Evolutionary conservation across 2,329 filamentous ascomycete genomes (phyloP).

Genomic region (Septoria petroselini): DNA sequence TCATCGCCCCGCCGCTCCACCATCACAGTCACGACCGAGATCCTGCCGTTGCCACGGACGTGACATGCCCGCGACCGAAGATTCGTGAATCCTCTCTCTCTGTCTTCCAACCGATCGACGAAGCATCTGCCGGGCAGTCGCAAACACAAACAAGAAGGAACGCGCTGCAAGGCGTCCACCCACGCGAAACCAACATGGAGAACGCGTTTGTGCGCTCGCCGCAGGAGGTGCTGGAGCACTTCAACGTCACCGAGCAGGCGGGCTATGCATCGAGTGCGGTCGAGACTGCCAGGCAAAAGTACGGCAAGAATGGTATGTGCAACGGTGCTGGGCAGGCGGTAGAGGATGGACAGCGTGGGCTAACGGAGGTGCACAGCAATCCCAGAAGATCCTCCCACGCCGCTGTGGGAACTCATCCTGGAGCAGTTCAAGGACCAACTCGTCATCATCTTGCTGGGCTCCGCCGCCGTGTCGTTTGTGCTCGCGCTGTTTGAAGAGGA

Average conservation of each 20-base stretch:
- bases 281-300: slow-evolving; percentile 33
- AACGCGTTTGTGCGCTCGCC: slow-evolving; percentile 38
- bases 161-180: slow-evolving; percentile 7
- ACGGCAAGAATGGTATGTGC: slow-evolving; percentile 39
- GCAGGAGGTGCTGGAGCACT: slow-evolving; percentile 39
- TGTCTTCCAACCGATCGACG: no score
- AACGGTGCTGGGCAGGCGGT: no score
- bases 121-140: no score
- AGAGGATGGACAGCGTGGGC: no score
- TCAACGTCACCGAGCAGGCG: slow-evolving; percentile 36
- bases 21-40: no score
- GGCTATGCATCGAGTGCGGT: slow-evolving; percentile 37
- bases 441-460: slow-evolving; percentile 89
- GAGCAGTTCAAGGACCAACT: slow-evolving; percentile 99
- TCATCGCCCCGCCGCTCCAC: no score
- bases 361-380: slow-evolving; percentile 58
- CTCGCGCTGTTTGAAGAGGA: slow-evolving; percentile 90
- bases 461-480: slow-evolving; percentile 88
- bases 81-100: no score
- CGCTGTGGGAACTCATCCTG: slow-evolving; percentile 91
- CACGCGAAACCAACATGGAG: slow-evolving; percentile 34
- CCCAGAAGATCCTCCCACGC: slow-evolving; percentile 89
- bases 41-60: no score
- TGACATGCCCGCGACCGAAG: no score
- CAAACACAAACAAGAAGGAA: neutral